Evolutionary conservation across 345 rosid species (phyloP).

Genomic region (Hibiscus syriacus): DNA sequence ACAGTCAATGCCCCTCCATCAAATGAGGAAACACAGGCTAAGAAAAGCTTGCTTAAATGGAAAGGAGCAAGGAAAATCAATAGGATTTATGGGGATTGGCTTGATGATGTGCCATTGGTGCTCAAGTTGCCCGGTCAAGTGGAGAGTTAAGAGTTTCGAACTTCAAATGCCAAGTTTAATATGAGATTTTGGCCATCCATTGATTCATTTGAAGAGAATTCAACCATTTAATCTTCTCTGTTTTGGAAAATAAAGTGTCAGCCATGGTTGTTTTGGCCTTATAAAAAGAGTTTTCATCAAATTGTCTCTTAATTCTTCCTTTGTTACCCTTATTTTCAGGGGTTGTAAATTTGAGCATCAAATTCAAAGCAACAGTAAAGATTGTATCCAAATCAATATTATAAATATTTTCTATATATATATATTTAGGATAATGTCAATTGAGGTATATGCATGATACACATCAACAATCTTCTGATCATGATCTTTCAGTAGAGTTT

Average conservation of each 20-base stretch:
- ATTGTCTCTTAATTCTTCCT: too few species aligned
- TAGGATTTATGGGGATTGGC: conserved; percentile 87
- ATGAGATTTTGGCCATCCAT: background rate
- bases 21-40: conserved; percentile 45
- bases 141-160: conserved; percentile 20
- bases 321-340: too few species aligned
- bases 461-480: too few species aligned
- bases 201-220: background rate
- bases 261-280: too few species aligned
- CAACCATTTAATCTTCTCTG: background rate
- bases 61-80: conserved; percentile 79
- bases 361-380: too few species aligned
- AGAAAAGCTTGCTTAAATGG: conserved; percentile 65
- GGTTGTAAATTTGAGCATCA: too few species aligned
- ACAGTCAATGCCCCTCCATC: conserved; percentile 24
- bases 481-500: too few species aligned
- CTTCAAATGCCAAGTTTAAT: background rate
- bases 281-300: too few species aligned
- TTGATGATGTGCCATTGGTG: conserved; percentile 69
- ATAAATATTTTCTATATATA: too few species aligned
- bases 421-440: too few species aligned
- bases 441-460: too few species aligned
- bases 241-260: background rate
- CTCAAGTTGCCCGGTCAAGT: conserved; percentile 35
- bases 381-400: too few species aligned